phyloP scores from a whole-genome alignment of 2,329 filamentous ascomycete species.

The Colletotrichum truncatum region DNA sequence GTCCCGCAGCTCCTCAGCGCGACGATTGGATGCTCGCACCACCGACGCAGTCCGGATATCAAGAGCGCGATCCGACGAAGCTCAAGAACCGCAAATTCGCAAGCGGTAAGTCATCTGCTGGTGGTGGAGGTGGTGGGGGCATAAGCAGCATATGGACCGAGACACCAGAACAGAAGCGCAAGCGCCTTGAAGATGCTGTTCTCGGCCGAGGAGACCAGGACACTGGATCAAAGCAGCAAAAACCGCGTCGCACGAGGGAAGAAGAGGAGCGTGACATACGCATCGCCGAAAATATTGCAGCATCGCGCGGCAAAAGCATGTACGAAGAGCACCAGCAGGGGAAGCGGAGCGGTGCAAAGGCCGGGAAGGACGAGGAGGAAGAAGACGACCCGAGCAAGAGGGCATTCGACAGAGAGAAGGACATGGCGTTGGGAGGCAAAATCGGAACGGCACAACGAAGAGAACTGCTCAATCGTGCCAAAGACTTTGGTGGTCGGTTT shows the following conservation, averaged over 20 bases:
- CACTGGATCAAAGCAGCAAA: constrained; percentile 43
- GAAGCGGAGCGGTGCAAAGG: constrained; percentile 38
- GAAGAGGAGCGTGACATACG: constrained; percentile 63
- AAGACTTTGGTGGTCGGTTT: constrained; percentile 85
- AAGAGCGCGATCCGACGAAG: constrained; percentile 83
- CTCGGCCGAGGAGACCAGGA: constrained; percentile 69
- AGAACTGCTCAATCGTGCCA: constrained; percentile 81
- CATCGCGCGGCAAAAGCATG: constrained; percentile 65
- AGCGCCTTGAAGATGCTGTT: constrained; percentile 82
- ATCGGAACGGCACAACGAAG: constrained; percentile 78
- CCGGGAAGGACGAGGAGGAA: constrained; percentile 61
- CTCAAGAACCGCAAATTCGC: constrained; percentile 85
- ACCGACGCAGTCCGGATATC: constrained; percentile 64
- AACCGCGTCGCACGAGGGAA: constrained; percentile 59
- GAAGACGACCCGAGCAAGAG: constrained; percentile 93
- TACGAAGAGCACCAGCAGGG: constrained; percentile 65
- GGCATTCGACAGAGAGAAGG: constrained; percentile 91
- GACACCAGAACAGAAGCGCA: constrained; percentile 87
- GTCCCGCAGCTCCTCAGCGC: constrained; percentile 64
- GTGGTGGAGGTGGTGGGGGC: constrained; percentile 36
- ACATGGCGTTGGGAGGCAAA: constrained; percentile 81
- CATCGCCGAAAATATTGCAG: constrained; percentile 60
- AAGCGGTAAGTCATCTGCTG: constrained; percentile 55
- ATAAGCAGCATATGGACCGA: constrained; percentile 87
- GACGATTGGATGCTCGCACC: constrained; percentile 88